Conservation (phyloP, 768 basidiomycete species). For the Tylopilus intermedius region DNA sequence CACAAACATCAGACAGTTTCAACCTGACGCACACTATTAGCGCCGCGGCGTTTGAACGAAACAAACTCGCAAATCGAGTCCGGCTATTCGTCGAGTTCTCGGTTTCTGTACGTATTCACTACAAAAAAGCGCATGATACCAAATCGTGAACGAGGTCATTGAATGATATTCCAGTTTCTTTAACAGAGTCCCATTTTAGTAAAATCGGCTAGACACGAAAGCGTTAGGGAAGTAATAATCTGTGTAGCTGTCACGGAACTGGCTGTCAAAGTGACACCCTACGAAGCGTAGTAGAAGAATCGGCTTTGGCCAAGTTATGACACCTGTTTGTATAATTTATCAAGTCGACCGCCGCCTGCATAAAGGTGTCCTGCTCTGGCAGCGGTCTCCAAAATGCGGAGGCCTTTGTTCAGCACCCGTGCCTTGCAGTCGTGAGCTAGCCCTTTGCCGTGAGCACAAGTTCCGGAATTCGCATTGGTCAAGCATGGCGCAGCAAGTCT, state of each 20-base stretch:
- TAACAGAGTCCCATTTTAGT: not conserved
- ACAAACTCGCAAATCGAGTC: not conserved
- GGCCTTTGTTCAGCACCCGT: no score
- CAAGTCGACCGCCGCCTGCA: no score
- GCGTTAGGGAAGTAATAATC: not conserved
- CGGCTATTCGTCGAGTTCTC: not conserved
- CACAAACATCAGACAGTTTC: not conserved
- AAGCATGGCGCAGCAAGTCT: not conserved
- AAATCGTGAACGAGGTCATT: no score
- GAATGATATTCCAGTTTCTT: no score
- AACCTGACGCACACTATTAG: not conserved
- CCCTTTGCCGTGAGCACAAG: no score
- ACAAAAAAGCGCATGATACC: not conserved
- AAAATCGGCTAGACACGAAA: not conserved
- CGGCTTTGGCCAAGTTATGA: no score
- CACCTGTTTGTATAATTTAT: no score
- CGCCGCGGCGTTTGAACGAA: not conserved
- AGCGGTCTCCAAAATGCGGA: no score
- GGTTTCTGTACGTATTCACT: not conserved
- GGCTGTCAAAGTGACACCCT: not conserved
- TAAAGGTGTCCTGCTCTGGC: no score
- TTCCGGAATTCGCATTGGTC: not conserved
- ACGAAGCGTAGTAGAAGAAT: not conserved
- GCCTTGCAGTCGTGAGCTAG: no score
- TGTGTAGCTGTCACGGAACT: not conserved